Percentiles rank a stretch among this genome's conserved stretches.
Evolutionary conservation across 108 stramenopile species (phyloP).

Genomic region (Stephanodiscus minutulus): DNA sequence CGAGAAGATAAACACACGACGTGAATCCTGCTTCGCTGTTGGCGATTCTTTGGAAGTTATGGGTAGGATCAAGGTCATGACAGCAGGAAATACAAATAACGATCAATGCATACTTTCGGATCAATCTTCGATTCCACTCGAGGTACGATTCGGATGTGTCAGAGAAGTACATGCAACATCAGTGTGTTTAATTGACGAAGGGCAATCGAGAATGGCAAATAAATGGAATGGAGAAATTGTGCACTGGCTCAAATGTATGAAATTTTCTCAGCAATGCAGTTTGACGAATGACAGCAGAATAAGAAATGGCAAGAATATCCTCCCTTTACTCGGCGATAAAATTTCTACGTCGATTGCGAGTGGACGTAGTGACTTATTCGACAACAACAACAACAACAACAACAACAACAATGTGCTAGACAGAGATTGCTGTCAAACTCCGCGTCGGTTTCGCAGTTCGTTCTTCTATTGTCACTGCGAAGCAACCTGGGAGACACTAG

Average conservation of each 20-base stretch:
- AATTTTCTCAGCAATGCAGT: conserved; percentile 21
- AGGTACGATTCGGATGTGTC: conserved; percentile 43
- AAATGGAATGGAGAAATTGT: conserved; percentile 37
- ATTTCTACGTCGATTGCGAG: conserved; percentile 27
- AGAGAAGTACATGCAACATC: conserved; percentile 53
- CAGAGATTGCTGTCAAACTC: conserved; percentile 46
- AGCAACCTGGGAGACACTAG: conserved; percentile 65
- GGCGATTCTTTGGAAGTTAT: conserved; percentile 63
- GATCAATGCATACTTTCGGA: conserved; percentile 36
- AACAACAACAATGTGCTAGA: conserved; percentile 17
- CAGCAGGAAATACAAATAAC: conserved; percentile 23
- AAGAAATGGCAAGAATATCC: conserved; percentile 35
- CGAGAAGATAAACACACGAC: conserved; percentile 1
- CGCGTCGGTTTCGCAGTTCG: conserved; percentile 59
- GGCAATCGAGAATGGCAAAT: conserved; percentile 13
- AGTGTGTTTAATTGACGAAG: conserved; percentile 15
- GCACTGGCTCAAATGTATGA: conserved; percentile 52
- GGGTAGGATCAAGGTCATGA: conserved; percentile 64
- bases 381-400: conserved; percentile 3
- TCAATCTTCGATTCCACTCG: conserved; percentile 23
- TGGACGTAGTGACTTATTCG: conserved; percentile 1
- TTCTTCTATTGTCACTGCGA: conserved; percentile 84
- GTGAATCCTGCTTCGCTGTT: conserved; percentile 27
- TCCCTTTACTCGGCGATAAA: conserved; percentile 24
- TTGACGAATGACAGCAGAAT: background rate